Evolutionary conservation across 139 green algal species (phyloP).

Genomic region (Parachlorella kessleri): DNA sequence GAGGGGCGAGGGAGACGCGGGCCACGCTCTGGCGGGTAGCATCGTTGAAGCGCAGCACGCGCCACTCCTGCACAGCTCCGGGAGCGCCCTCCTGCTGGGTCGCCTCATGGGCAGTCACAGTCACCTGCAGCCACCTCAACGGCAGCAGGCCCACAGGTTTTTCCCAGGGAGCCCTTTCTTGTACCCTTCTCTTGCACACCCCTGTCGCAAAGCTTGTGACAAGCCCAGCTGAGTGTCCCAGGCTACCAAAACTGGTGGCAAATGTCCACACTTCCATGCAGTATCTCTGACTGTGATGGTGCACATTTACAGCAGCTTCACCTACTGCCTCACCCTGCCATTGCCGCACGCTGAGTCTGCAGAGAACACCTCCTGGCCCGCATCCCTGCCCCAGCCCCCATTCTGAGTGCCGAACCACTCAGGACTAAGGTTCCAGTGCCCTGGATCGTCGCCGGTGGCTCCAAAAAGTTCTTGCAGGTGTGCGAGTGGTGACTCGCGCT

Average conservation of each 20-base stretch:
- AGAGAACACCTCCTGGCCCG: slow-evolving; percentile 42
- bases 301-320: no score
- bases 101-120: not conserved
- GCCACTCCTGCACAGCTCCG: slow-evolving; percentile 42
- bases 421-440: slow-evolving; percentile 55
- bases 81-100: not conserved
- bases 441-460: slow-evolving; percentile 38
- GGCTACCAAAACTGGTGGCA: no score
- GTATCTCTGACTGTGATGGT: no score
- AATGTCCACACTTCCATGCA: no score
- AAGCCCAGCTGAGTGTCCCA: no score
- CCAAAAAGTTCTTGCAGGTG: slow-evolving; percentile 26
- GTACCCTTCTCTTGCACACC: no score
- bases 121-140: no score
- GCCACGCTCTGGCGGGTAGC: slow-evolving; percentile 59
- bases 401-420: slow-evolving; percentile 66
- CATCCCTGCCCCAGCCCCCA: slow-evolving; percentile 50
- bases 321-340: slow-evolving; percentile 41
- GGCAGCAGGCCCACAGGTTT: no score
- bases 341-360: slow-evolving; percentile 35
- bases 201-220: no score
- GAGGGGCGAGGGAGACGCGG: no score
- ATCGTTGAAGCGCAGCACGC: slow-evolving; percentile 68
- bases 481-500: not conserved
- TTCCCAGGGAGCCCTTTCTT: slow-evolving; percentile 14